Evolutionary conservation across 1,284 basidiomycete species (phyloP).

Genomic region (Apiotrichum siamense): DNA sequence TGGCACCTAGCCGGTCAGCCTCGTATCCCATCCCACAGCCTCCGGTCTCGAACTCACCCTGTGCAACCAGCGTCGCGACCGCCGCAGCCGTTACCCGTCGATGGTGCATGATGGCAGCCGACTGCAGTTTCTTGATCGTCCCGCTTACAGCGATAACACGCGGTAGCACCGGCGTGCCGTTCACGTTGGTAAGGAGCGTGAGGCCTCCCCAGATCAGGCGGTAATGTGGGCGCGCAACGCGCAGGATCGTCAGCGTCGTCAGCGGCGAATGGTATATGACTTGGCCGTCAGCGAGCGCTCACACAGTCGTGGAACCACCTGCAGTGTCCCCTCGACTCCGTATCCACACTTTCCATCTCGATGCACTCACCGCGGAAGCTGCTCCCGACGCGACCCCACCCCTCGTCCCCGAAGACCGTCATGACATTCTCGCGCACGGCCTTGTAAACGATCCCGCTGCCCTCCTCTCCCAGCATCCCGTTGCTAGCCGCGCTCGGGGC

Average conservation of each 20-base stretch:
- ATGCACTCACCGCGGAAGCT: slow-evolving; percentile 36
- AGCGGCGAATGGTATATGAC: slow-evolving; percentile 42
- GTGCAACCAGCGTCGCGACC: slow-evolving; percentile 17
- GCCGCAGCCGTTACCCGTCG: slow-evolving; percentile 24
- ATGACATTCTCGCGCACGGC: slow-evolving; percentile 26
- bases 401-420: slow-evolving; percentile 44
- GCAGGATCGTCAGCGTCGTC: slow-evolving; percentile 40
- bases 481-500: not conserved
- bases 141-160: slow-evolving; percentile 41
- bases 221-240: slow-evolving; percentile 39
- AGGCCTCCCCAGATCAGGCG: slow-evolving; percentile 30
- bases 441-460: slow-evolving; percentile 21
- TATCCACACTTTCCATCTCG: not conserved
- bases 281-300: slow-evolving; percentile 7
- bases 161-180: slow-evolving; percentile 24
- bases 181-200: slow-evolving; percentile 24
- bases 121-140: slow-evolving; percentile 43
- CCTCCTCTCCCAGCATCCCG: slow-evolving; percentile 21
- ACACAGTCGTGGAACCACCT: no score
- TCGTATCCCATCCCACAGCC: no score
- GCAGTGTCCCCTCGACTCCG: no score
- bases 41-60: slow-evolving; percentile 16
- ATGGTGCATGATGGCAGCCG: slow-evolving; percentile 37
- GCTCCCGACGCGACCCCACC: slow-evolving; percentile 40
- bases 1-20: slow-evolving; percentile 7